These are phyloP conservation scores for Quercus parvula DNA, from an alignment of 306 rosid species.

Conservation along the genomic window DNA sequence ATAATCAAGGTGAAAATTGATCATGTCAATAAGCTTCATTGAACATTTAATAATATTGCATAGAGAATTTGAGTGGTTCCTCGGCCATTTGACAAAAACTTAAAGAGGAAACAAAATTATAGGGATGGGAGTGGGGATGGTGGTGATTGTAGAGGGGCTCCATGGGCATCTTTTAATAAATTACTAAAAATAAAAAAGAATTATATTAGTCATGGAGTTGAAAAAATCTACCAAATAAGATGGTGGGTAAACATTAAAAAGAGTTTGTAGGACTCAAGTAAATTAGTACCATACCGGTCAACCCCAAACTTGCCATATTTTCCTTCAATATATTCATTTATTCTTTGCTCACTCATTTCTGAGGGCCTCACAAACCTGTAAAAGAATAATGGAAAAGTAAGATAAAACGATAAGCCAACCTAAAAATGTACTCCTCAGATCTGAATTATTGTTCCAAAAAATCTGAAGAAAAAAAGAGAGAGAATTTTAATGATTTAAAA, in stretches of 20 bases:
- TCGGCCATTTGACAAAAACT: background rate
- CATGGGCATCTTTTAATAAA: background rate
- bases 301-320: constrained; percentile 94
- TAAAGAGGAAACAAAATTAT: background rate
- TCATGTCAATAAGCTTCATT: background rate
- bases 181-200: background rate
- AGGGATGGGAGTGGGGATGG: background rate
- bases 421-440: background rate
- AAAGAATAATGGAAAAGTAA: constrained; percentile 20
- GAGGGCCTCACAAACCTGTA: constrained; percentile 90
- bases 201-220: background rate
- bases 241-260: constrained; percentile 10
- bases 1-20: background rate
- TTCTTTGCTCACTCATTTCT: constrained; percentile 59
- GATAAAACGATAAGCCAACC: background rate
- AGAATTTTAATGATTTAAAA: background rate
- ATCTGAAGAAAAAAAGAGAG: background rate
- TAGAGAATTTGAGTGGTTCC: background rate
- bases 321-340: constrained; percentile 81
- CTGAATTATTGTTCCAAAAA: background rate
- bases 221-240: constrained; percentile 1
- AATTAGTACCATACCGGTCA: constrained; percentile 55
- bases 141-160: background rate
- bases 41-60: background rate
- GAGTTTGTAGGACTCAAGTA: constrained; percentile 2